These are phyloP conservation scores for Alternaria gaisen DNA, from an alignment of 2,329 filamentous ascomycete genomes.

Conservation along the genomic window DNA sequence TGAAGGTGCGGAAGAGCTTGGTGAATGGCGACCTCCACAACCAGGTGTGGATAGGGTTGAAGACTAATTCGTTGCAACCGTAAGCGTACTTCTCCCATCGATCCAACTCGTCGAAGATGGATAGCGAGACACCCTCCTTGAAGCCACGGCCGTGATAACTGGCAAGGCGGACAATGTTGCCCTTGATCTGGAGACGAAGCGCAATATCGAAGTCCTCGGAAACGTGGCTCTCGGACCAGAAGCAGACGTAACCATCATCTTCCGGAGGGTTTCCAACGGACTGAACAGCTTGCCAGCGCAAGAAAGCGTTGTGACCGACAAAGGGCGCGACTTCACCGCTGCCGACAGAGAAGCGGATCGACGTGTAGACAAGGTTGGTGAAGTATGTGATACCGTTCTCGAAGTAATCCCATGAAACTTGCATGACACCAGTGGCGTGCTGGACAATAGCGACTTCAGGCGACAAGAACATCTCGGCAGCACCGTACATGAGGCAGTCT, in stretches of 20 bases:
- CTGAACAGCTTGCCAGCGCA: slow-evolving; percentile 72
- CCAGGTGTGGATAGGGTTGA: slow-evolving; percentile 72
- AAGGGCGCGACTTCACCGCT: slow-evolving; percentile 76
- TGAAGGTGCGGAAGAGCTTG: slow-evolving; percentile 67
- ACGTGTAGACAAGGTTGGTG: slow-evolving; percentile 77
- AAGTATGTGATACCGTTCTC: slow-evolving; percentile 80
- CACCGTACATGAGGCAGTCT: slow-evolving; percentile 80
- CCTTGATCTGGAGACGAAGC: slow-evolving; percentile 72
- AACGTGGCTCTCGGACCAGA: slow-evolving; percentile 79
- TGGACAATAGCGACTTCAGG: slow-evolving; percentile 79
- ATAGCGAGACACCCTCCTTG: slow-evolving; percentile 76
- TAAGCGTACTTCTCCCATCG: slow-evolving; percentile 76
- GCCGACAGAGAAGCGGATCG: slow-evolving; percentile 73
- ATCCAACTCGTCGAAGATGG: slow-evolving; percentile 73
- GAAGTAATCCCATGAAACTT: slow-evolving; percentile 74
- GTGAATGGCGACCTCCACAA: slow-evolving; percentile 69
- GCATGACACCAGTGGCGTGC: slow-evolving; percentile 74
- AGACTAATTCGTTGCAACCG: slow-evolving; percentile 74
- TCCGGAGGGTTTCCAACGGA: slow-evolving; percentile 57
- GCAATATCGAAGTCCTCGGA: slow-evolving; percentile 80
- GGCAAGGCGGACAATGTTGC: slow-evolving; percentile 73
- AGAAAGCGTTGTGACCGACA: slow-evolving; percentile 78
- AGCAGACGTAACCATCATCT: slow-evolving; percentile 67
- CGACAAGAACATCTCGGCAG: slow-evolving; percentile 81
- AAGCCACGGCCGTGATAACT: slow-evolving; percentile 74